These are phyloP conservation scores for Rugonectria rugulosa DNA, from an alignment of 2,329 filamentous ascomycete species.

Conservation along the genomic window DNA sequence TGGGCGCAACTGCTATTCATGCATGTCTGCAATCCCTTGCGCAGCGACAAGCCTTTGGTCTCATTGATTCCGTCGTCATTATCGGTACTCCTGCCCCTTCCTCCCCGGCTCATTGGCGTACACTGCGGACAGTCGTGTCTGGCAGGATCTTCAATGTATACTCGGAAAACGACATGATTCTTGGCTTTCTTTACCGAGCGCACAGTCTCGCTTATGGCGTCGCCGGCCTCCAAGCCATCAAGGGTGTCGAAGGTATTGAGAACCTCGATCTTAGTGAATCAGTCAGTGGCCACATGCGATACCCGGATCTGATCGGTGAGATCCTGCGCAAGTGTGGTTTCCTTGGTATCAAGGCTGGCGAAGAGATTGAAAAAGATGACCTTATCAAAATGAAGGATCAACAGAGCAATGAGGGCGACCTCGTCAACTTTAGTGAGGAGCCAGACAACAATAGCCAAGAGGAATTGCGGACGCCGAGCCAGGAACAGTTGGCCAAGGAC, in stretches of 20 bases:
- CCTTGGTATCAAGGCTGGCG: constrained; percentile 52
- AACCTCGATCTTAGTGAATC: constrained; percentile 61
- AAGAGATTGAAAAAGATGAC: constrained; percentile 60
- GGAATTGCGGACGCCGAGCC: constrained; percentile 18
- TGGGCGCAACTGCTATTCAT: constrained; percentile 84
- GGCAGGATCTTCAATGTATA: constrained; percentile 89
- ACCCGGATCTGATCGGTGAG: constrained; percentile 58
- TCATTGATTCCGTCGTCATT: constrained; percentile 83
- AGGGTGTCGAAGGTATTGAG: constrained; percentile 70
- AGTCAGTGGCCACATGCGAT: constrained; percentile 63
- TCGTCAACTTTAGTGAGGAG: constrained; percentile 42
- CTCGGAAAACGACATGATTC: constrained; percentile 85
- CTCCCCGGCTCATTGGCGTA: constrained; percentile 74
- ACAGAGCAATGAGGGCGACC: constrained; percentile 38
- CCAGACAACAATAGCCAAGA: constrained; percentile 17
- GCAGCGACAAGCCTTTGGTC: constrained; percentile 79
- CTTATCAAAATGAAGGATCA: constrained; percentile 56
- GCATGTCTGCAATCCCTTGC: constrained; percentile 80
- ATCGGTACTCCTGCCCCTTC: constrained; percentile 84
- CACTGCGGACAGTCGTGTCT: constrained; percentile 78
- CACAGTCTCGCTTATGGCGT: constrained; percentile 84
- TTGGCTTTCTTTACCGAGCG: constrained; percentile 86
- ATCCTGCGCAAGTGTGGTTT: constrained; percentile 63
- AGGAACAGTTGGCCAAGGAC: constrained; percentile 34
- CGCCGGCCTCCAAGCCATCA: constrained; percentile 79